A percentile compares a stretch with the other conserved stretches of the same genome.
Evolutionary conservation across 1,284 basidiomycete genomes (phyloP).

Genomic region (Trichosporon faecale): DNA sequence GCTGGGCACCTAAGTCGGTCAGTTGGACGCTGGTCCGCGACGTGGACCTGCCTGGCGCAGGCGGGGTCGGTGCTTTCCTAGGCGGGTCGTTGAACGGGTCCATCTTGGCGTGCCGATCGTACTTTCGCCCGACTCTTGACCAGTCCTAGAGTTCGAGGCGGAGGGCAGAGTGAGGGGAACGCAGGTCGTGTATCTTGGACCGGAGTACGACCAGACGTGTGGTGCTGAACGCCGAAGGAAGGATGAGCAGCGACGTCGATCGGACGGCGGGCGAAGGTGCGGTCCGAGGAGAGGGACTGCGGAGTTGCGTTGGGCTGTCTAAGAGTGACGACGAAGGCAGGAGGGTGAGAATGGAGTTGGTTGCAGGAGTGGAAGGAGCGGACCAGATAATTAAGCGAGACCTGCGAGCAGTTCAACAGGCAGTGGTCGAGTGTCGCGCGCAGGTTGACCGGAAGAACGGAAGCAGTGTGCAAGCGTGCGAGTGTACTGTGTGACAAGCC

Average conservation of each 20-base stretch:
- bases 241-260: background rate
- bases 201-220: no score
- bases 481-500: no score
- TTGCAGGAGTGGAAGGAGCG: no score
- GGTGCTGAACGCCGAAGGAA: background rate
- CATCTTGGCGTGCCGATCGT: background rate
- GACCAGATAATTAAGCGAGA: background rate
- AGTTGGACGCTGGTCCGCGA: background rate
- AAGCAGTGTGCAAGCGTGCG: no score
- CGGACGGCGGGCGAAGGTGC: background rate
- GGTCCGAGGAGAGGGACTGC: background rate
- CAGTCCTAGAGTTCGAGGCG: no score
- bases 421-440: no score
- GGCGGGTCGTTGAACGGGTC: slow-evolving; percentile 6
- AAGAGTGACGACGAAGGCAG: background rate
- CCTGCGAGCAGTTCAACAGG: background rate
- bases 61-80: background rate
- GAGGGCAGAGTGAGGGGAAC: background rate
- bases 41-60: background rate
- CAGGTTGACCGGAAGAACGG: no score
- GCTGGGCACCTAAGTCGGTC: background rate
- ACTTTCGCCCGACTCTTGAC: background rate
- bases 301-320: background rate
- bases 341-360: background rate
- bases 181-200: background rate